Conservation (phyloP, 1,284 basidiomycete genomes). For the Earliella scabrosa region DNA sequence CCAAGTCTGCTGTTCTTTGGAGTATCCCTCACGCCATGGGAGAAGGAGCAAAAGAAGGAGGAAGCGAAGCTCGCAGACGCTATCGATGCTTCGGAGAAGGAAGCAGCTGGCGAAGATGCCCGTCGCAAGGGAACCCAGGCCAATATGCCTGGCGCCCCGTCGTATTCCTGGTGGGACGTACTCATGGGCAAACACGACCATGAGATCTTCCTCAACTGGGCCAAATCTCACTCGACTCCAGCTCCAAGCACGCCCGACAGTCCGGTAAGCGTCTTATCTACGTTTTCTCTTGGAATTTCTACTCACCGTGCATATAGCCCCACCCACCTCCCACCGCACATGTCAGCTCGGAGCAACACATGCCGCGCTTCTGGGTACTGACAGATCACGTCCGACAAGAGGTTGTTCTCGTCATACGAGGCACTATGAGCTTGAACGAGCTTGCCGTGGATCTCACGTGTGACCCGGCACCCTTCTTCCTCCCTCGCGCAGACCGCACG, state of each 20-base stretch:
- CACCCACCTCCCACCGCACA: slow-evolving; percentile 42
- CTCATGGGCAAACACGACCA: slow-evolving; percentile 76
- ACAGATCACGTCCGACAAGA: slow-evolving; percentile 74
- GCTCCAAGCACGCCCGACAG: slow-evolving; percentile 4
- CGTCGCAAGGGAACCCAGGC: slow-evolving; percentile 3
- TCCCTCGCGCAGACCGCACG: slow-evolving; percentile 26
- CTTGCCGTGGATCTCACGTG: slow-evolving; percentile 84
- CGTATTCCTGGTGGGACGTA: slow-evolving; percentile 82
- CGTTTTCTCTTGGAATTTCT: too few species aligned
- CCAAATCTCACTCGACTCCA: slow-evolving; percentile 34
- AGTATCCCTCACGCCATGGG: slow-evolving; percentile 47
- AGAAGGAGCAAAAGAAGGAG: slow-evolving; percentile 41
- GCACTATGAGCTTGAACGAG: slow-evolving; percentile 85
- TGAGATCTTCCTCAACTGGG: slow-evolving; percentile 73
- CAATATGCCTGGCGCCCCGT: slow-evolving; percentile 21
- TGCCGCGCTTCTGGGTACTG: slow-evolving; percentile 83
- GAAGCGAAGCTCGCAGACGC: slow-evolving; percentile 65
- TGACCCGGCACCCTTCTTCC: slow-evolving; percentile 69
- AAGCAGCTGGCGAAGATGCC: slow-evolving; percentile 38
- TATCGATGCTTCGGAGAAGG: slow-evolving; percentile 70
- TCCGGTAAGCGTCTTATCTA: background rate
- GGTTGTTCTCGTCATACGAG: slow-evolving; percentile 76
- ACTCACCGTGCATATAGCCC: background rate
- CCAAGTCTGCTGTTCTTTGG: slow-evolving; percentile 81
- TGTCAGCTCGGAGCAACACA: slow-evolving; percentile 67